phyloP scores from a whole-genome alignment of 164 flowering plant genomes.

The Nymphaea colorata region DNA sequence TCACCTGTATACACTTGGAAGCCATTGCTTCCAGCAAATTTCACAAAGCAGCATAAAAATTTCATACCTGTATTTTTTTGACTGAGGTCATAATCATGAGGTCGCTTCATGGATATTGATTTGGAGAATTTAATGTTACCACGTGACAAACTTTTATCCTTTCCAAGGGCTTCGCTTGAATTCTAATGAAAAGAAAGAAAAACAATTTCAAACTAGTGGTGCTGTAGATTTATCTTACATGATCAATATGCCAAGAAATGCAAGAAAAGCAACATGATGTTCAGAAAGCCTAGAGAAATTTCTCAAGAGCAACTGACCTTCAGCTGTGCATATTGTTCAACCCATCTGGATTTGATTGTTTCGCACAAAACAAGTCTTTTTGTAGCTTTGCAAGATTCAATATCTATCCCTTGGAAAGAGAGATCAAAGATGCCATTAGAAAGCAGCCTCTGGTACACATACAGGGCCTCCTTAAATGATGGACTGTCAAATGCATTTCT shows the following conservation, averaged over 20 bases:
- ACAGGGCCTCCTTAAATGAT: slow-evolving; percentile 52
- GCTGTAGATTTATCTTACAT: not conserved
- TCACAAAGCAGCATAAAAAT: no score
- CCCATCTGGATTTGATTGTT: slow-evolving; percentile 61
- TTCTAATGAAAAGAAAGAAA: not conserved
- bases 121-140: not conserved
- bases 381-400: slow-evolving; percentile 48
- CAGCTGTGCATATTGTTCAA: slow-evolving; percentile 40
- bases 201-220: not conserved
- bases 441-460: slow-evolving; percentile 60
- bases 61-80: no score
- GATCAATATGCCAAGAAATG: not conserved
- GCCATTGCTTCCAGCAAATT: no score
- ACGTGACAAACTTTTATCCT: not conserved
- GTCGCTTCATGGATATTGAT: not conserved
- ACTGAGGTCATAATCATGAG: no score
- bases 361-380: slow-evolving; percentile 48
- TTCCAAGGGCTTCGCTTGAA: not conserved
- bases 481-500: slow-evolving; percentile 59
- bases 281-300: not conserved
- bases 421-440: slow-evolving; percentile 62
- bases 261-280: not conserved
- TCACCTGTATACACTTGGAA: no score
- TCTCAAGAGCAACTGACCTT: slow-evolving; percentile 34
- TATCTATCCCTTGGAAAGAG: slow-evolving; percentile 30